phyloP scores from a whole-genome alignment of 306 rosid species.

The Urtica urens region DNA sequence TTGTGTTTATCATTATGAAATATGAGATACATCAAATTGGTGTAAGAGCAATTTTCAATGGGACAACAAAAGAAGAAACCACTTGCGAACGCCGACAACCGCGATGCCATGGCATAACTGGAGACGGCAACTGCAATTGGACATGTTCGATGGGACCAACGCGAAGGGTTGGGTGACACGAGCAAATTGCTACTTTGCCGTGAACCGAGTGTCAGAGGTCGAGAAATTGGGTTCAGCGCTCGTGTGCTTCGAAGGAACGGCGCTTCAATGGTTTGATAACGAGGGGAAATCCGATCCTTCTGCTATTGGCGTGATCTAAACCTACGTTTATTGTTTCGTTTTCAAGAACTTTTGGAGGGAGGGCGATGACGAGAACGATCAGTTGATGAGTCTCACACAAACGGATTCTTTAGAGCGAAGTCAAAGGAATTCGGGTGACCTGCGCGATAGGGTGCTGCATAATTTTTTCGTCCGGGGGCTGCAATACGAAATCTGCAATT shows the following conservation, averaged over 20 bases:
- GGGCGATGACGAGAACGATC: neutral
- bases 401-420: neutral
- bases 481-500: neutral
- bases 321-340: neutral
- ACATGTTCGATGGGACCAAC: neutral
- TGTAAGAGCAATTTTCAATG: too few relatives aligned
- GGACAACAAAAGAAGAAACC: too few relatives aligned
- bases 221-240: neutral
- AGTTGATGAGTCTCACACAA: too few relatives aligned
- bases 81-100: too few relatives aligned
- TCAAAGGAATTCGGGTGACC: too few relatives aligned
- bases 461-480: neutral
- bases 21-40: too few relatives aligned
- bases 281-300: neutral
- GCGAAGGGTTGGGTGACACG: neutral
- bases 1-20: too few relatives aligned
- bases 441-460: too few relatives aligned
- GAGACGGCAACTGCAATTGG: neutral
- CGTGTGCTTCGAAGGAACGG: neutral
- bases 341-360: neutral
- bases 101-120: too few relatives aligned
- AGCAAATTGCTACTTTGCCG: neutral
- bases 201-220: neutral
- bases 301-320: neutral
- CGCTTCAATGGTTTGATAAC: neutral